Evolutionary conservation across 352 stramenopile species (phyloP).

Genomic region (Phytopythium helicoides): DNA sequence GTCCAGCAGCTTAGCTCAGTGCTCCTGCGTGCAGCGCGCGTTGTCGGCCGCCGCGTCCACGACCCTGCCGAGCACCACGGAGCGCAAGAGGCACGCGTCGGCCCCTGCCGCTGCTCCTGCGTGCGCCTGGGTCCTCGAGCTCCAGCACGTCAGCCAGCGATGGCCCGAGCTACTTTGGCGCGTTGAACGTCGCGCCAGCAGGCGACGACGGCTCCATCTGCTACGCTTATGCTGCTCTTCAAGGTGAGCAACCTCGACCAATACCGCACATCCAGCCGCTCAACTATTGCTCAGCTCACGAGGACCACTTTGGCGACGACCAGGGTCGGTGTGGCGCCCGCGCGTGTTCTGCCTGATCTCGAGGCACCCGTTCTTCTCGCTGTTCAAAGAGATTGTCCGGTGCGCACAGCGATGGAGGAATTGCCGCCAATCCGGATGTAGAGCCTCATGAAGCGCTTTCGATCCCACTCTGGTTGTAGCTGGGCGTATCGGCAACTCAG

Average conservation of each 20-base stretch:
- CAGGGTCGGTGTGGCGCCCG: constrained; percentile 39
- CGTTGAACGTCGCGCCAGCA: no score
- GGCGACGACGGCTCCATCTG: no score
- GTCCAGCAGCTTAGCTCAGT: constrained; percentile 53
- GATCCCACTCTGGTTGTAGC: constrained; percentile 12
- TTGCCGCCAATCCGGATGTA: background rate
- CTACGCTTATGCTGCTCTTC: no score
- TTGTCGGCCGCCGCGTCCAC: constrained; percentile 40
- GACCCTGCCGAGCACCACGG: constrained; percentile 38
- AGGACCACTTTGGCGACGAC: no score
- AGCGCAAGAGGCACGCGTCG: constrained; percentile 41
- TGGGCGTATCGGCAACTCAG: constrained; percentile 55
- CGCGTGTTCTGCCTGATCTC: constrained; percentile 77
- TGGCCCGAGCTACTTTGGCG: constrained; percentile 43
- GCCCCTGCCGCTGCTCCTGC: constrained; percentile 25
- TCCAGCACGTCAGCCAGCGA: constrained; percentile 52
- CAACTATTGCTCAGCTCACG: no score
- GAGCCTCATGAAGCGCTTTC: background rate
- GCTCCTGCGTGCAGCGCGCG: constrained; percentile 55
- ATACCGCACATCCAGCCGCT: no score
- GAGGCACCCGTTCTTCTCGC: constrained; percentile 77
- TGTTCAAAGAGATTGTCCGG: constrained; percentile 78
- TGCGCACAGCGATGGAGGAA: constrained; percentile 8
- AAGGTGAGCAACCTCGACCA: no score
- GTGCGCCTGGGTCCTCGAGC: constrained; percentile 28